Base-by-base conservation (phyloP, 2,329 filamentous ascomycete genomes). In the Myotisia sp. region DNA sequence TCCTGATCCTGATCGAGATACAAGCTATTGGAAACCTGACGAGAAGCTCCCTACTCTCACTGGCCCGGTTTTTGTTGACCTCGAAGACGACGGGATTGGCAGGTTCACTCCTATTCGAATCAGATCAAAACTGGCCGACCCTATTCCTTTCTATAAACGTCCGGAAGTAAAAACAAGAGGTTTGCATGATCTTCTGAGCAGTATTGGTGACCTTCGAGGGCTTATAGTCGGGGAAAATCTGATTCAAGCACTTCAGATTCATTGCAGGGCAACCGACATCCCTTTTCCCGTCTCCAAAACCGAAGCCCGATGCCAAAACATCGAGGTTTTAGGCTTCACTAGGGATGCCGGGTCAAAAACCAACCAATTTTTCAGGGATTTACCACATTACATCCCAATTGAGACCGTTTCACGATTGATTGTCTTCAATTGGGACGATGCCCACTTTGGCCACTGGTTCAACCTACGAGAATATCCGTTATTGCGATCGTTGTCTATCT, bases 331-430 rank as follows among this genome's bases (percentile, higher is more conserved):
- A 9, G 22, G 22, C 22, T 24, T 24, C 12, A 24, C 12, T 12
- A 24, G 22, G 22, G 22, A 3, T 24, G 12, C 22, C 22, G 22
- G 8, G 22, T 9, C 12, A 24, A n/a, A n/a, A n/a, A n/a, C n/a
- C n/a, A n/a, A n/a, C n/a, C n/a, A n/a, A n/a, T n/a, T n/a, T n/a
- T n/a, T n/a, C n/a, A n/a, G n/a, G n/a, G n/a, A n/a, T n/a, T n/a
- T n/a, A n/a, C n/a, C n/a, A n/a, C n/a, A n/a, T n/a, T n/a, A n/a
- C n/a, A n/a, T n/a, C n/a, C n/a, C n/a, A n/a, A n/a, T n/a, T n/a
- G n/a, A n/a, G n/a, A n/a, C n/a, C n/a, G n/a, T 29, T 29, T 31
- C 3, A 17, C 29, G 29, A 31, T 31, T 17, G 29, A 31, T 31
- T 19, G 29, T 12, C 22, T 24, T 24, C 22, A 24, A 2, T 24